phyloP scores from a whole-genome alignment of 768 basidiomycete genomes.

The Nevesoporus exiguus region DNA sequence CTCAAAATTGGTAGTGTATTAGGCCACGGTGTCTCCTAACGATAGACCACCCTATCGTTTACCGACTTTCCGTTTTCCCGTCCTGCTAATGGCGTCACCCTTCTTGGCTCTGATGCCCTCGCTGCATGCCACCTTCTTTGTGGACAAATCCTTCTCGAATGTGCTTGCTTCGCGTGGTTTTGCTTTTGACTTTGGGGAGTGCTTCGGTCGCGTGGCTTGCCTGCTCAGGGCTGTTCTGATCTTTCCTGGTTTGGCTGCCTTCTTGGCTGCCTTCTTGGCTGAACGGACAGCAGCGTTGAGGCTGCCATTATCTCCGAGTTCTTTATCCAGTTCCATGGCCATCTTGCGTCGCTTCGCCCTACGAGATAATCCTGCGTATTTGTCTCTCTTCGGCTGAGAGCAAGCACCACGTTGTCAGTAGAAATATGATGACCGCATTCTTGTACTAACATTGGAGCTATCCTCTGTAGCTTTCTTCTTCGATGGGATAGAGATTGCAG shows the following conservation, averaged over 20 bases:
- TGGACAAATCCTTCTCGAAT: conserved; percentile 62
- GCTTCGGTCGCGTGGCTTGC: conserved; percentile 32
- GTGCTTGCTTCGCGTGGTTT: conserved; percentile 34
- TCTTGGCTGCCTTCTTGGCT: conserved; percentile 88
- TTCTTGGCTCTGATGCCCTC: conserved; percentile 69
- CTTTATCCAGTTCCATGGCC: conserved; percentile 76
- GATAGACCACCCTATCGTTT: conserved; percentile 25
- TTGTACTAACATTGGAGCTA: conserved; percentile 39
- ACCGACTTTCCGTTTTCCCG: conserved; percentile 48
- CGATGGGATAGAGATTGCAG: conserved; percentile 35
- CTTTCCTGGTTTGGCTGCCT: conserved; percentile 66
- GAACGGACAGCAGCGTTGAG: conserved; percentile 77
- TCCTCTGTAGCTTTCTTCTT: conserved; percentile 38
- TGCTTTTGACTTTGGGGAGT: conserved; percentile 31
- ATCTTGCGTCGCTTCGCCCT: conserved; percentile 85
- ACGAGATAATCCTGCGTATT: conserved; percentile 80
- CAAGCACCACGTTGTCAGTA: conserved; percentile 5
- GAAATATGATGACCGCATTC: background rate
- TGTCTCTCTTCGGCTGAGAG: conserved; percentile 68
- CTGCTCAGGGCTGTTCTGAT: conserved; percentile 56
- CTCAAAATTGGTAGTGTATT: background rate
- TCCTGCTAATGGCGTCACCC: conserved; percentile 51
- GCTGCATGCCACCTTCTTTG: conserved; percentile 33
- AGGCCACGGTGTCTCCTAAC: background rate
- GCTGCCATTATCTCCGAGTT: conserved; percentile 48